Evolutionary conservation across 2,329 filamentous ascomycete genomes (phyloP), one percentile per base, ranked within the genome.

Genomic region (Colletotrichum aenigma): DNA sequence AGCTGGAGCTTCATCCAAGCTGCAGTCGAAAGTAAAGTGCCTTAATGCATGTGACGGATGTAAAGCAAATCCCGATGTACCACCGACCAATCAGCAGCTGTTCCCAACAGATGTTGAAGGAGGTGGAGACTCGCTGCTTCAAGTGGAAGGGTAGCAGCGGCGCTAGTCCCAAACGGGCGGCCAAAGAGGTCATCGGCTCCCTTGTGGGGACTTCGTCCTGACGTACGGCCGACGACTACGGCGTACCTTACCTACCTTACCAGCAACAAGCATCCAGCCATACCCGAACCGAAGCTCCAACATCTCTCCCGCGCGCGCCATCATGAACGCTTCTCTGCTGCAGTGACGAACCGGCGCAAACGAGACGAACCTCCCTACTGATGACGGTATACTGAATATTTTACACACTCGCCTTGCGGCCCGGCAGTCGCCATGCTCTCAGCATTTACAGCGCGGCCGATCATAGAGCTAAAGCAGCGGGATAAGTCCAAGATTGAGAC

Each of bases 401-500:
- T 21, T 10, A 36, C 16, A 55, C 24, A 71, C 81, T 75, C 80
- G 74, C 74, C 70, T 60, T 52, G 79, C 78, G 86, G 84, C 87
- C 87, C 87, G 85, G 85, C 81, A 79, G 79, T 82, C 85, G 89
- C 88, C 86, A 98, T 98, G 97, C 94, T 99, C 86, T 97, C 96
- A 86, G 97, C 97, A 83, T 99, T 99, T 87, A 98, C 94, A 80
- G 96, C 97, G 88, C 94, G 95, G 83, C 95, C 96, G 78, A 96
- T 99, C 84, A 94, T 98, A 89, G 97, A 99, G 94, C 94, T 99
- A 82, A 96, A 94, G 88, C 93, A 93, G 85, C 94, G 95, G 85
- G 96, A 98, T 91, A 98, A 97, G 89, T 97, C 95, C 79, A 97
- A 94, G 89, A 98, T 99, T 86, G 97, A 99, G 87, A 97, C 95